Conservation (phyloP, 805 yeast genomes). For the Kodamaea laetipori region DNA sequence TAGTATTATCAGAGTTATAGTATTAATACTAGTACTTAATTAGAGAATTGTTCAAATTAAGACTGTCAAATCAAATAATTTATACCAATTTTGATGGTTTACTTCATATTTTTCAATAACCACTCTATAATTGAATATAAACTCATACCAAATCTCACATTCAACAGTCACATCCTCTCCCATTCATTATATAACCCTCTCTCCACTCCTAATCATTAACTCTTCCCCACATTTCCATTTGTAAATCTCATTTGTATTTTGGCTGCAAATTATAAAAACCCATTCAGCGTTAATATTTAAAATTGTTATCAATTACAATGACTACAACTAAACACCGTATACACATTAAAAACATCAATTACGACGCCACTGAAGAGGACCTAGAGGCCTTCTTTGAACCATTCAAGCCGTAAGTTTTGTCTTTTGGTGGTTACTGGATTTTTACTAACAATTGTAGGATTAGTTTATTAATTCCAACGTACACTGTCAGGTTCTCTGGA, state of each 20-base stretch:
- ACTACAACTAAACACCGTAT: conserved; percentile 35
- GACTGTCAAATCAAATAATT: too few relatives aligned
- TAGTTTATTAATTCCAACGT: conserved; percentile 55
- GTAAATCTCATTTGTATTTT: background rate
- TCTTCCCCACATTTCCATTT: background rate
- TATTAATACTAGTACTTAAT: too few relatives aligned
- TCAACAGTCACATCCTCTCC: background rate
- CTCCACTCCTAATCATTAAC: background rate
- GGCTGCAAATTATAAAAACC: conserved; percentile 4
- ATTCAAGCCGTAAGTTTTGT: conserved; percentile 48
- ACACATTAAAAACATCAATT: conserved; percentile 57
- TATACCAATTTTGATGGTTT: too few relatives aligned
- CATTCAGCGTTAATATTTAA: background rate
- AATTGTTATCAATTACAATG: background rate
- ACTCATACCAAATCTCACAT: too few relatives aligned
- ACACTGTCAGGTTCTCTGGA: conserved; percentile 50
- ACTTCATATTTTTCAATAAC: too few relatives aligned
- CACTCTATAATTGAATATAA: too few relatives aligned
- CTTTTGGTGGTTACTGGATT: background rate
- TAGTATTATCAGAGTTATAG: too few relatives aligned
- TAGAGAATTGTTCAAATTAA: too few relatives aligned
- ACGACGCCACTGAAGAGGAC: conserved; percentile 54
- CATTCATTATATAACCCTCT: too few relatives aligned
- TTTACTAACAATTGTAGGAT: conserved; percentile 16
- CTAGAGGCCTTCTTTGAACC: conserved; percentile 46